A percentile compares a stretch with the other conserved stretches of the same genome.
Conservation (phyloP, 2,329 filamentous ascomycete species). For the Aspergillus aculeatinus region DNA sequence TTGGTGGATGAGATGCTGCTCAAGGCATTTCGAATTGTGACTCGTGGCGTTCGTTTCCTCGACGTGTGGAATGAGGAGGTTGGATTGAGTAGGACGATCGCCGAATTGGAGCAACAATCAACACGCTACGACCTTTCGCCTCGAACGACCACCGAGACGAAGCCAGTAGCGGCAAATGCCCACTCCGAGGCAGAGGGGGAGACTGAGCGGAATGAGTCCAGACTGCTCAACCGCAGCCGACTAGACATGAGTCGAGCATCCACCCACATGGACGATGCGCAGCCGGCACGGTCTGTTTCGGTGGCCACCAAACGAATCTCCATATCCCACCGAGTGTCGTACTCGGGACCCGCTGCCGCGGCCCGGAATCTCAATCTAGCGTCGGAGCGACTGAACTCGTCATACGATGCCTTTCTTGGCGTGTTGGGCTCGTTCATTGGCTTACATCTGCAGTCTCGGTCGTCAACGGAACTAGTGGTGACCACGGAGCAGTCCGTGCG, state of each 20-base stretch:
- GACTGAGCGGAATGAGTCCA: constrained; percentile 34
- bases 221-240: constrained; percentile 34
- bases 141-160: constrained; percentile 42
- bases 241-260: constrained; percentile 30
- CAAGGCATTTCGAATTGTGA: constrained; percentile 93
- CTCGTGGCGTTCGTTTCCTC: constrained; percentile 81
- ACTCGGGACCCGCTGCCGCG: constrained; percentile 65
- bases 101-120: constrained; percentile 36
- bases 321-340: constrained; percentile 71
- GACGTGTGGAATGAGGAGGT: constrained; percentile 72
- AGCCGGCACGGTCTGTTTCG: constrained; percentile 31
- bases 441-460: constrained; percentile 88
- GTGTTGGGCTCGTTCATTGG: constrained; percentile 93
- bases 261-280: constrained; percentile 28
- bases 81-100: constrained; percentile 44
- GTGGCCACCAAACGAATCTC: constrained; percentile 51
- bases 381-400: constrained; percentile 74
- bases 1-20: constrained; percentile 90
- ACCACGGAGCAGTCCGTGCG: constrained; percentile 81
- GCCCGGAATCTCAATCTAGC: constrained; percentile 70
- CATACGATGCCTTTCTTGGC: constrained; percentile 85
- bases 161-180: constrained; percentile 26
- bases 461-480: constrained; percentile 75
- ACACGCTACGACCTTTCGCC: constrained; percentile 34
- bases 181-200: constrained; percentile 26